Evolutionary conservation across 306 rosid species (phyloP).

Genomic region (Quillaja saponaria): DNA sequence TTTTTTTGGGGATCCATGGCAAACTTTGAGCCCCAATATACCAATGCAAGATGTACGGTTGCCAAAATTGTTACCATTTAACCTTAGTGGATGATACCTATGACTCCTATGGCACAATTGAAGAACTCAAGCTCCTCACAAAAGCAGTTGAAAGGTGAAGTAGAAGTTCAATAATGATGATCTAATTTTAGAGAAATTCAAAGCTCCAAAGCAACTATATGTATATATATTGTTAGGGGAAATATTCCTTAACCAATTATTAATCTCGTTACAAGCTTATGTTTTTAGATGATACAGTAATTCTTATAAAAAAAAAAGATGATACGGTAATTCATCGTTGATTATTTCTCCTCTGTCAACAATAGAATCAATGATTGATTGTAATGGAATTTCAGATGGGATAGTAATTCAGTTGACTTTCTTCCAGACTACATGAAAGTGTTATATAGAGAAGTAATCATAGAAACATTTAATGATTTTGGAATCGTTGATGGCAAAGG

Average conservation of each 20-base stretch:
- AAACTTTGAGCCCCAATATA: constrained; percentile 28
- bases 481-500: not conserved
- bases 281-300: too few relatives aligned
- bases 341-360: not conserved
- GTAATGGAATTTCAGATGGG: constrained; percentile 36
- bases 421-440: constrained; percentile 29
- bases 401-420: constrained; percentile 1
- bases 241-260: too few relatives aligned
- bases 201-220: too few relatives aligned
- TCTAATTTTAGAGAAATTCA: not conserved
- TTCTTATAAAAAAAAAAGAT: too few relatives aligned
- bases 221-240: too few relatives aligned
- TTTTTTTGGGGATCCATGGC: constrained; percentile 23
- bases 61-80: constrained; percentile 27
- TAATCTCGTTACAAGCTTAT: too few relatives aligned
- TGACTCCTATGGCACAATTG: constrained; percentile 41
- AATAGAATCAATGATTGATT: not conserved
- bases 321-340: too few relatives aligned
- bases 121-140: constrained; percentile 47
- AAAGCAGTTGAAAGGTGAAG: constrained; percentile 36
- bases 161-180: too few relatives aligned
- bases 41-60: constrained; percentile 21
- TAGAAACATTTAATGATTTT: constrained; percentile 8
- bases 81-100: constrained; percentile 44
- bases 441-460: not conserved